Conservation (phyloP, 140 eudicot species). For the Erigeron philadelphicus region DNA sequence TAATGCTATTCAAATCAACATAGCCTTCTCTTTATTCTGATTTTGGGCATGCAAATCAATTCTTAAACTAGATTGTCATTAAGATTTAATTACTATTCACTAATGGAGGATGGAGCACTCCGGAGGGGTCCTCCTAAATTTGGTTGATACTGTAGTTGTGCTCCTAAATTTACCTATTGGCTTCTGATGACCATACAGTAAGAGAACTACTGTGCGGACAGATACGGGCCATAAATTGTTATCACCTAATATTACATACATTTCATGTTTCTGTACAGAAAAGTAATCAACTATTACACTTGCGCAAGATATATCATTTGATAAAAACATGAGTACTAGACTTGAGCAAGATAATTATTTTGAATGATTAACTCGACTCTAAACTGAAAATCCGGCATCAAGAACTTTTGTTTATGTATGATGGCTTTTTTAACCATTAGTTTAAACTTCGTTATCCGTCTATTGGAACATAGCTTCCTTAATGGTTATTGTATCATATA, state of each 20-base stretch:
- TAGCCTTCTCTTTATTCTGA: not conserved
- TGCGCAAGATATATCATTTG: conserved; percentile 3
- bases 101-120: conserved; percentile 63
- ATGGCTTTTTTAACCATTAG: not conserved
- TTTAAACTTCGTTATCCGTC: conserved; percentile 1
- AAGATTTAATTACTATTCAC: conserved; percentile 5
- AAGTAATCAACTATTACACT: conserved; percentile 1
- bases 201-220: conserved; percentile 70
- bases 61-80: conserved; percentile 9
- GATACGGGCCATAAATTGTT: conserved; percentile 65
- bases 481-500: not conserved
- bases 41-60: not conserved
- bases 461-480: conserved; percentile 3
- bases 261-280: not conserved
- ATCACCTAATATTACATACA: not conserved
- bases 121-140: conserved; percentile 48
- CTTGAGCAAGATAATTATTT: not conserved
- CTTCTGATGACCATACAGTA: conserved; percentile 78
- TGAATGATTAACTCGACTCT: not conserved
- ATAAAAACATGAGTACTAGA: not conserved
- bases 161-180: conserved; percentile 61
- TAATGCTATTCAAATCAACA: not conserved
- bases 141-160: conserved; percentile 54
- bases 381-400: conserved; percentile 8
- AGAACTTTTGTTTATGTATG: not conserved